phyloP scores from a whole-genome alignment of 2,329 filamentous ascomycete genomes.

The Alternaria tenuissima region DNA sequence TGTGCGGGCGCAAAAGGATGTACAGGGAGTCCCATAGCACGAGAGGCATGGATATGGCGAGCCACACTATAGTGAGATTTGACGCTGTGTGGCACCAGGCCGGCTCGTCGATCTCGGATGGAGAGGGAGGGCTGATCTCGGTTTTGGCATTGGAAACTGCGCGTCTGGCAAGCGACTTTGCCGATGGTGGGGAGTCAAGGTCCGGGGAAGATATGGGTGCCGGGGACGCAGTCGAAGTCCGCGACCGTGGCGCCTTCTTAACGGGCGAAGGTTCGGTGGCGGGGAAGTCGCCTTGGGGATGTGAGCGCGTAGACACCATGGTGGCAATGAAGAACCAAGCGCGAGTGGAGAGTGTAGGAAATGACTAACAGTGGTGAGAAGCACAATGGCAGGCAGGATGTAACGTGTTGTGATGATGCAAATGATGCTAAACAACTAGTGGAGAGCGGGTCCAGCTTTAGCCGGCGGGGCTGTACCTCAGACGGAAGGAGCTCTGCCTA shows the following conservation, averaged over 20 bases:
- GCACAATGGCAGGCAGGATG: slow-evolving; percentile 2
- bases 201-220: slow-evolving; percentile 32
- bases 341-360: neutral
- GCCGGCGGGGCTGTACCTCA: slow-evolving; percentile 11
- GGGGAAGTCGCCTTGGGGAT: slow-evolving; percentile 48
- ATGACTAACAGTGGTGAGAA: neutral
- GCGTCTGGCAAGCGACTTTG: slow-evolving; percentile 33
- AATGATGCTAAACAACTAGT: slow-evolving; percentile 8
- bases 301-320: slow-evolving; percentile 53
- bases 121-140: slow-evolving; percentile 24
- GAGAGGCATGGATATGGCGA: slow-evolving; percentile 76
- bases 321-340: neutral
- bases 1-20: slow-evolving; percentile 79
- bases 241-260: slow-evolving; percentile 46
- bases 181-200: slow-evolving; percentile 26
- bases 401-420: slow-evolving; percentile 20
- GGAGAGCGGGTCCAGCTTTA: slow-evolving; percentile 11
- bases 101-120: slow-evolving; percentile 30
- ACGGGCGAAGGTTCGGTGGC: slow-evolving; percentile 46
- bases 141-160: slow-evolving; percentile 32
- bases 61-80: slow-evolving; percentile 71
- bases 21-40: slow-evolving; percentile 85
- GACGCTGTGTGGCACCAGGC: slow-evolving; percentile 68
- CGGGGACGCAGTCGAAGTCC: slow-evolving; percentile 46
- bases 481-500: neutral